Percentiles rank a stretch among this genome's conserved stretches.
phyloP scores from a whole-genome alignment of 2,329 filamentous ascomycete species.

The Colletotrichum gloeosporioides region DNA sequence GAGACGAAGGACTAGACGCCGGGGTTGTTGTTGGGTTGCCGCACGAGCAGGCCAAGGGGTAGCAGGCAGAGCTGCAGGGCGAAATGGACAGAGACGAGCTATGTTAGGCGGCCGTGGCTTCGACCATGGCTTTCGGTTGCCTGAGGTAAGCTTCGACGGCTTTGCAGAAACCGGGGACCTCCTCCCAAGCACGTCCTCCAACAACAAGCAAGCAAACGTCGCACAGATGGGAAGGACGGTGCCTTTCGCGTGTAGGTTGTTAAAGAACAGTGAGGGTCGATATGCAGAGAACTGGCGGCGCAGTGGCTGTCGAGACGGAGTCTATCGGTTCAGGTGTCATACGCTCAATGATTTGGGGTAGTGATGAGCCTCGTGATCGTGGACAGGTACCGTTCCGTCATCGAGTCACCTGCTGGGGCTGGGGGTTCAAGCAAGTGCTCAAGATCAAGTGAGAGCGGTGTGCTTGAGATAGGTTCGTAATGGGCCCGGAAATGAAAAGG shows the following conservation, averaged over 20 bases:
- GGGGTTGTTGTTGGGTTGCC: neutral
- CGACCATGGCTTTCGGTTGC: conserved; percentile 16
- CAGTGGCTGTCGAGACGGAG: neutral
- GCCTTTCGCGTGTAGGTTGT: neutral
- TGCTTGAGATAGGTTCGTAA: neutral
- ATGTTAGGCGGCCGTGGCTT: conserved; percentile 14
- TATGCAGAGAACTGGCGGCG: neutral
- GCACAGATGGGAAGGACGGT: neutral
- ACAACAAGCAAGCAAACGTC: neutral
- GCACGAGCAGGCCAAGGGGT: neutral
- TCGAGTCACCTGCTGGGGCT: conserved; percentile 15
- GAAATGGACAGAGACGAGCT: neutral
- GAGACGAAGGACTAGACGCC: neutral
- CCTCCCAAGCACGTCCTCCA: neutral
- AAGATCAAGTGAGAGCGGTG: neutral
- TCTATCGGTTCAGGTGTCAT: conserved; percentile 8
- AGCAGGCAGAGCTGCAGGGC: conserved; percentile 4
- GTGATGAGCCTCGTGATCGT: conserved; percentile 16
- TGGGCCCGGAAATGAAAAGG: neutral
- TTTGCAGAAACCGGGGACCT: neutral
- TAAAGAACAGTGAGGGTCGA: neutral
- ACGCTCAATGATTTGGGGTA: conserved; percentile 10
- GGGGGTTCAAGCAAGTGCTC: neutral
- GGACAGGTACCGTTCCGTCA: conserved; percentile 18
- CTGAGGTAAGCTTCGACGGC: neutral